phyloP scores from a whole-genome alignment of 495 filamentous ascomycete genomes.

The Chaetomidium leptoderma region DNA sequence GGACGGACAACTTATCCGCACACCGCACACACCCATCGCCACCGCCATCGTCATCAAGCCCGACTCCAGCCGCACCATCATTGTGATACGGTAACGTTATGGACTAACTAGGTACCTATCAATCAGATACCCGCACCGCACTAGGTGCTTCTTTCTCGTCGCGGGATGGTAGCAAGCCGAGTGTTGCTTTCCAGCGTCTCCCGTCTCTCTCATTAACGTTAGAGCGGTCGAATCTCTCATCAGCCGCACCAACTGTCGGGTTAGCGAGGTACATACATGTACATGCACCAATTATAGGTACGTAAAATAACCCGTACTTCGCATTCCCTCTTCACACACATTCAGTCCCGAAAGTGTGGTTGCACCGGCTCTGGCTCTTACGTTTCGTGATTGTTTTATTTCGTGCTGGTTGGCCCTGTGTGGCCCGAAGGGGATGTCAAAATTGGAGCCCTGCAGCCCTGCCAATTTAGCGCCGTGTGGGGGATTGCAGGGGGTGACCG shows the following conservation, averaged over 20 bases:
- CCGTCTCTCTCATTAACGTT: background rate
- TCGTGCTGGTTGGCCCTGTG: background rate
- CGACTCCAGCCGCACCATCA: background rate
- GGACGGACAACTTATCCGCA: background rate
- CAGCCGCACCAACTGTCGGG: too few relatives aligned
- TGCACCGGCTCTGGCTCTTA: background rate
- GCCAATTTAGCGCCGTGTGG: background rate
- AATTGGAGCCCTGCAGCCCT: slow-evolving; percentile 1
- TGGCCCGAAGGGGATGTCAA: background rate
- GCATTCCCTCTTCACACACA: background rate
- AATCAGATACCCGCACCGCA: too few relatives aligned
- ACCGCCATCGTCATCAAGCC: too few relatives aligned
- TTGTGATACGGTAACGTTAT: too few relatives aligned
- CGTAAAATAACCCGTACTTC: too few relatives aligned
- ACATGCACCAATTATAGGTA: too few relatives aligned
- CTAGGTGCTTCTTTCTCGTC: too few relatives aligned
- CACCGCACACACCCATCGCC: too few relatives aligned
- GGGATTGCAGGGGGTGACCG: background rate
- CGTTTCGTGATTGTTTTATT: background rate
- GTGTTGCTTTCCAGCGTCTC: too few relatives aligned
- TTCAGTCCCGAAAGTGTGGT: slow-evolving; percentile 7
- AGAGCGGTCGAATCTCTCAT: slow-evolving; percentile 2
- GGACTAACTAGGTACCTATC: too few relatives aligned
- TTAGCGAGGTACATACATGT: background rate
- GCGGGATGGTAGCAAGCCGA: too few relatives aligned